Conservation (phyloP, 495 filamentous ascomycete genomes). For the Talaromyces proteolyticus region DNA sequence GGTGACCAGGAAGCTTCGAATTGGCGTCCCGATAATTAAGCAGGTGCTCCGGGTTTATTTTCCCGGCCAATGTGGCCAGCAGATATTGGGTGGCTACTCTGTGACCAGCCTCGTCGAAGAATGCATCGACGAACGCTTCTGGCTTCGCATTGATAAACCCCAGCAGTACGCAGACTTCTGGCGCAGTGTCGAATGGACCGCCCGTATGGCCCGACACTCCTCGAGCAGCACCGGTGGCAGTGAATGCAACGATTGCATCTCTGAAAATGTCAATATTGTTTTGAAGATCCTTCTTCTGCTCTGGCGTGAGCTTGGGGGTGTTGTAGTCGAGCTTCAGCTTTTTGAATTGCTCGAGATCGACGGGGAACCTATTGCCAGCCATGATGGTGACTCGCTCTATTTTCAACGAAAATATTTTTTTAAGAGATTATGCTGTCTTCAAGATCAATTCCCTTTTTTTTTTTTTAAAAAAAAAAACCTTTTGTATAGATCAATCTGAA, state of each 20-base stretch:
- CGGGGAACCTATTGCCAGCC: conserved; percentile 23
- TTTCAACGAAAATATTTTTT: too few species aligned
- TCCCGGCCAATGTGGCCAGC: conserved; percentile 27
- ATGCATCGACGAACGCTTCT: conserved; percentile 20
- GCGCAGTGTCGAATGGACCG: conserved; percentile 36
- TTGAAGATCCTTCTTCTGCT: conserved; percentile 29
- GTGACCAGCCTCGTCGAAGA: conserved; percentile 35
- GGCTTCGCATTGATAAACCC: conserved; percentile 30
- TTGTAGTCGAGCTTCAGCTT: conserved; percentile 28
- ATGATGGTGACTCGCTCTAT: conserved; percentile 13
- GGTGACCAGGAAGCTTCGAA: conserved; percentile 34
- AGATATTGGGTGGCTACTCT: conserved; percentile 35
- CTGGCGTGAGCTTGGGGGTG: conserved; percentile 18
- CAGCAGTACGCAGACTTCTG: conserved; percentile 33
- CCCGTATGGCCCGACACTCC: conserved; percentile 33
- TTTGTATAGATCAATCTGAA: not conserved
- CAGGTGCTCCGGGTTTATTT: conserved; percentile 30
- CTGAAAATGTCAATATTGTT: conserved; percentile 34
- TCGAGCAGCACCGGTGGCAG: conserved; percentile 30
- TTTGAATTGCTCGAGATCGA: conserved; percentile 34
- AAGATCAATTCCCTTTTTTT: not conserved
- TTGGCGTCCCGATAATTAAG: conserved; percentile 34
- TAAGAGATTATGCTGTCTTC: not conserved
- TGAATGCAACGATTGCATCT: conserved; percentile 35
- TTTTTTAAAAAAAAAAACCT: not conserved